Percentiles rank a stretch among this genome's conserved stretches.
Evolutionary conservation across 2,329 filamentous ascomycete species (phyloP).

Genomic region (Aspergillus fumigatus): DNA sequence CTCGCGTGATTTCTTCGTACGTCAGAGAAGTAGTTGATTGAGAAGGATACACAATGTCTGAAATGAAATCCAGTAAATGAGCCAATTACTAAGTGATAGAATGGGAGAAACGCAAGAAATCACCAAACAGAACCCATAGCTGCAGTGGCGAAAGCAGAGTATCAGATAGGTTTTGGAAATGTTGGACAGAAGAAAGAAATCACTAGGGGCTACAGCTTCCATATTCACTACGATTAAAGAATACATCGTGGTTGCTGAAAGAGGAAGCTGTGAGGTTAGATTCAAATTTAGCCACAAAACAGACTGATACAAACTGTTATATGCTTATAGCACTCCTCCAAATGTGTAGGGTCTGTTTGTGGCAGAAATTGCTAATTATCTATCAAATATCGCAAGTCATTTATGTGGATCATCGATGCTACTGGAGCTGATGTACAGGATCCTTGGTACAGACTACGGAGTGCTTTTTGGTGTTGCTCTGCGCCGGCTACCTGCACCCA

Average conservation of each 20-base stretch:
- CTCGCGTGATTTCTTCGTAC: neutral
- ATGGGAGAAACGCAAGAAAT: neutral
- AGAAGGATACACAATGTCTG: neutral
- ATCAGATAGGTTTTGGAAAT: conserved; percentile 5
- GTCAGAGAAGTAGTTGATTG: neutral
- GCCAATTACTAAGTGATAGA: neutral
- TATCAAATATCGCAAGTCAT: neutral
- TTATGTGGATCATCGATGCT: neutral
- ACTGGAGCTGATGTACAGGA: neutral
- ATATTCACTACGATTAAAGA: neutral
- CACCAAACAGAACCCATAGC: neutral
- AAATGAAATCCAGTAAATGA: neutral
- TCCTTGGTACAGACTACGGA: neutral
- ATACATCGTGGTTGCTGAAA: neutral
- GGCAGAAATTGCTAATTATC: neutral
- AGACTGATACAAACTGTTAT: neutral
- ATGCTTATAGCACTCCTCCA: neutral
- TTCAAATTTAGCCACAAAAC: neutral
- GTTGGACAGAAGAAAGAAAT: conserved; percentile 15
- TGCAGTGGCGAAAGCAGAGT: neutral
- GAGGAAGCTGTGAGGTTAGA: neutral
- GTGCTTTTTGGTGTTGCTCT: conserved; percentile 5
- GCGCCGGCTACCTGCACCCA: conserved; percentile 8
- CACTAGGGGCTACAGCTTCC: neutral
- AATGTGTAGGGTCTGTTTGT: neutral